Evolutionary conservation across 306 rosid species (phyloP).

Genomic region (Amphicarpaea edgeworthii): DNA sequence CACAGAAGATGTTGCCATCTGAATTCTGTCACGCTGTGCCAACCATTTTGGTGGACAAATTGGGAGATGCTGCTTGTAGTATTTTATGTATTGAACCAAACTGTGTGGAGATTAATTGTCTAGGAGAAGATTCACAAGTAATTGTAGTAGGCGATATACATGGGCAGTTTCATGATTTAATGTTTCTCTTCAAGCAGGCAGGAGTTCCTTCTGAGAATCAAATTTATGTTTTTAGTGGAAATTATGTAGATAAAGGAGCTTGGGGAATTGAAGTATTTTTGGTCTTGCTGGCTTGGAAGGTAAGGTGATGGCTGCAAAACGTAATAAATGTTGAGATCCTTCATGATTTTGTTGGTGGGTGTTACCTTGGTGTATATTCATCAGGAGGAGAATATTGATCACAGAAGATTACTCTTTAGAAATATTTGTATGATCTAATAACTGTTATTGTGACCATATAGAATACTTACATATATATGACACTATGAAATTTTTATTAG

Average conservation of each 20-base stretch:
- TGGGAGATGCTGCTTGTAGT: constrained; percentile 60
- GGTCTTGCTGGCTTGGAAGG: constrained; percentile 94
- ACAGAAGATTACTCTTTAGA: constrained; percentile 12
- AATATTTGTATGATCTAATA: constrained; percentile 34
- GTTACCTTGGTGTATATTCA: constrained; percentile 14
- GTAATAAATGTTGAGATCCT: constrained; percentile 23
- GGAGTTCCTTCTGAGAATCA: constrained; percentile 80
- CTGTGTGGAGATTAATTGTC: constrained; percentile 77
- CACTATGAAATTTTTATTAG: constrained; percentile 23
- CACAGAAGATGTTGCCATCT: constrained; percentile 55
- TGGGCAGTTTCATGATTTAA: constrained; percentile 86
- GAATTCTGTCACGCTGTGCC: constrained; percentile 65
- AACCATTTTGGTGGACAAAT: constrained; percentile 61
- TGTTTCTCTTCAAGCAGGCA: constrained; percentile 65
- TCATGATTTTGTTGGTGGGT: constrained; percentile 9
- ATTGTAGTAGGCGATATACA: constrained; percentile 81
- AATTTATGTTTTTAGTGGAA: constrained; percentile 82
- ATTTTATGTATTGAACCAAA: constrained; percentile 75
- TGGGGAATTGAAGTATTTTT: constrained; percentile 85
- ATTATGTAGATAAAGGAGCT: constrained; percentile 84
- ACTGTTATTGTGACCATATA: constrained; percentile 23
- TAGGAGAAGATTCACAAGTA: constrained; percentile 71
- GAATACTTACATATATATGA: constrained; percentile 19
- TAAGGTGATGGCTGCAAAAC: constrained; percentile 48
- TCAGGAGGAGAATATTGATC: constrained; percentile 16